Conservation (phyloP, 2,329 filamentous ascomycete species). For the Elsinoe necatrix region DNA sequence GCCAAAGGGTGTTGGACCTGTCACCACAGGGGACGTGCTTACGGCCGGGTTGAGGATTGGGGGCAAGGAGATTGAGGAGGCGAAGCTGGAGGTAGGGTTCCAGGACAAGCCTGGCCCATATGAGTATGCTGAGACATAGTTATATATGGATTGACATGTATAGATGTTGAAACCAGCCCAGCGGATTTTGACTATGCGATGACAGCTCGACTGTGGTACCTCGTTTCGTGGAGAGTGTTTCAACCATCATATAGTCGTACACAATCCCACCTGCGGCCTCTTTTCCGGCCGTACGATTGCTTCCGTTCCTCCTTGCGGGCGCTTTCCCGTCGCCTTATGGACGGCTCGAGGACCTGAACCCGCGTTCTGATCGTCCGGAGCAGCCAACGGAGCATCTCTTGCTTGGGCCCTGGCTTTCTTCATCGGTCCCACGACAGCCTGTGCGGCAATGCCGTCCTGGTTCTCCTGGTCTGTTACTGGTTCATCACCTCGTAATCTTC, state of each 20-base stretch:
- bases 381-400: too few species aligned
- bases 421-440: too few species aligned
- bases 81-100: slow-evolving; percentile 72
- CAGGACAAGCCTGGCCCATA: slow-evolving; percentile 72
- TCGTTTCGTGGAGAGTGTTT: too few species aligned
- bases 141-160: background rate
- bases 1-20: slow-evolving; percentile 86
- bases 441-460: too few species aligned
- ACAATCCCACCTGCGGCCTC: too few species aligned
- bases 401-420: too few species aligned
- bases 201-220: background rate
- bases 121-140: slow-evolving; percentile 52
- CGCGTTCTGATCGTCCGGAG: too few species aligned
- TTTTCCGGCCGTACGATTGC: too few species aligned
- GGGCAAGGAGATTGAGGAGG: slow-evolving; percentile 77
- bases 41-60: slow-evolving; percentile 69
- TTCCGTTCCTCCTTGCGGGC: too few species aligned
- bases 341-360: too few species aligned
- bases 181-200: background rate
- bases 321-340: too few species aligned
- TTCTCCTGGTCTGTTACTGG: background rate
- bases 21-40: slow-evolving; percentile 80
- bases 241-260: too few species aligned
- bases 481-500: background rate
- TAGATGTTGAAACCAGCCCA: background rate